Conservation (phyloP, 768 basidiomycete species). For the Porphyrellus cyaneotinctus region DNA sequence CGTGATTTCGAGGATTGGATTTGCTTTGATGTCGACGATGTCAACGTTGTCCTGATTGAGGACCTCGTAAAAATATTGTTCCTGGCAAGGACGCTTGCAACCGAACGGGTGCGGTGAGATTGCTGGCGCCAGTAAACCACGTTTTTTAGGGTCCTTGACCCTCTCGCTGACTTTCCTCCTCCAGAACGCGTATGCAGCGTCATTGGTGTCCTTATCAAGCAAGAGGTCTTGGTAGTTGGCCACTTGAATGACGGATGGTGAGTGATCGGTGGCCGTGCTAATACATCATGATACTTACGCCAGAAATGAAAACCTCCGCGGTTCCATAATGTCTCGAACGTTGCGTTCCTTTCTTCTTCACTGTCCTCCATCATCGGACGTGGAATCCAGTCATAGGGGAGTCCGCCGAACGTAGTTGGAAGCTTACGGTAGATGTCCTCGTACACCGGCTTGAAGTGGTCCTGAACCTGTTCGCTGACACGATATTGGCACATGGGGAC, state of each 20-base stretch:
- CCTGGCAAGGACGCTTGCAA: neutral
- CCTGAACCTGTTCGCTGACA: slow-evolving; percentile 9
- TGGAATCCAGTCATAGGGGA: neutral
- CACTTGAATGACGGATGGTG: neutral
- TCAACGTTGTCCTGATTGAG: slow-evolving; percentile 6
- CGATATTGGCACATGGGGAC: slow-evolving; percentile 9
- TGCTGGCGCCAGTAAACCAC: neutral
- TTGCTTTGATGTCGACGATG: slow-evolving; percentile 6
- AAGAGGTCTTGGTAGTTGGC: slow-evolving; percentile 9
- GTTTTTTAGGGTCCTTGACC: slow-evolving; percentile 2
- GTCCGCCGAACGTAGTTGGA: neutral
- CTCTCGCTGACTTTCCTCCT: slow-evolving; percentile 4
- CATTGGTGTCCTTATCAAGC: neutral
- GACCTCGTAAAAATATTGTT: neutral
- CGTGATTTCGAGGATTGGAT: slow-evolving; percentile 8
- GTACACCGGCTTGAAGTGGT: slow-evolving; percentile 10
- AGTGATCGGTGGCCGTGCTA: too few species aligned
- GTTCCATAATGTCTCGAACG: slow-evolving; percentile 10
- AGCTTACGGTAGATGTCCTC: slow-evolving; percentile 8
- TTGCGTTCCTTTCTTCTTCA: slow-evolving; percentile 7
- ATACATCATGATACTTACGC: slow-evolving; percentile 1
- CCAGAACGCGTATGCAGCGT: slow-evolving; percentile 7
- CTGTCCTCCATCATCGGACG: slow-evolving; percentile 8
- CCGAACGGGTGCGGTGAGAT: slow-evolving; percentile 8
- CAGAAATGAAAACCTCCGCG: slow-evolving; percentile 9